Percentiles rank a stretch among this genome's conserved stretches.
phyloP scores from a whole-genome alignment of 805 yeast genomes.

The Teunomyces funiuensis region DNA sequence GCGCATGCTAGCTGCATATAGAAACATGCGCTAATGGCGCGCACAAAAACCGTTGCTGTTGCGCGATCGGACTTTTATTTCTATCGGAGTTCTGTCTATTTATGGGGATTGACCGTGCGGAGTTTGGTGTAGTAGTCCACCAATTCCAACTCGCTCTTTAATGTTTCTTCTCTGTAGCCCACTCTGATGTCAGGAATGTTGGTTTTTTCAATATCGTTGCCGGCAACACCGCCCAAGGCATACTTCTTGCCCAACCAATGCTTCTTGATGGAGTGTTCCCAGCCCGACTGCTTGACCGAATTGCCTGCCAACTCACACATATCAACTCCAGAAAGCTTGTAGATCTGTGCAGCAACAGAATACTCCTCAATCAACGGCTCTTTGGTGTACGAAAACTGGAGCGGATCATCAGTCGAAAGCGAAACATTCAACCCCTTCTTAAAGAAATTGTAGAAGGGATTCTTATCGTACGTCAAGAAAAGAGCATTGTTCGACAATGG shows the following conservation, averaged over 20 bases:
- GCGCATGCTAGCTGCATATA: slow-evolving; percentile 10
- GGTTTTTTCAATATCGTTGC: slow-evolving; percentile 89
- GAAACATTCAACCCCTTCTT: slow-evolving; percentile 93
- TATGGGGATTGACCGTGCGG: slow-evolving; percentile 8
- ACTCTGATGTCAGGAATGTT: slow-evolving; percentile 91
- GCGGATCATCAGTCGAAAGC: slow-evolving; percentile 94
- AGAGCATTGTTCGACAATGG: slow-evolving; percentile 96
- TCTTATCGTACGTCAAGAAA: slow-evolving; percentile 93
- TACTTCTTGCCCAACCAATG: slow-evolving; percentile 88
- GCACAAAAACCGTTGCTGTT: neutral
- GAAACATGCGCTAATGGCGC: slow-evolving; percentile 7
- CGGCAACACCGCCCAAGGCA: slow-evolving; percentile 60
- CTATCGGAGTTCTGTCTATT: neutral
- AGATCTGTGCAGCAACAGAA: slow-evolving; percentile 97
- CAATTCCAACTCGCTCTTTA: slow-evolving; percentile 66
- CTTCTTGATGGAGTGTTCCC: slow-evolving; percentile 79
- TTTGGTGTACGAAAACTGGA: slow-evolving; percentile 94
- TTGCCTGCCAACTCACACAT: slow-evolving; percentile 96
- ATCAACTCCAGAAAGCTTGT: slow-evolving; percentile 90
- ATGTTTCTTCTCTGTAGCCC: slow-evolving; percentile 80
- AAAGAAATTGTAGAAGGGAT: slow-evolving; percentile 90
- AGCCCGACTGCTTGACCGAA: slow-evolving; percentile 92
- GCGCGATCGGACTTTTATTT: neutral
- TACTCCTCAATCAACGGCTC: slow-evolving; percentile 98
- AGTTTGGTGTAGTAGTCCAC: slow-evolving; percentile 54